Percentiles rank a stretch among this genome's conserved stretches.
These are phyloP conservation scores for Aspergillus puulaauensis DNA, from an alignment of 2,329 filamentous ascomycete genomes.

Conservation along the genomic window DNA sequence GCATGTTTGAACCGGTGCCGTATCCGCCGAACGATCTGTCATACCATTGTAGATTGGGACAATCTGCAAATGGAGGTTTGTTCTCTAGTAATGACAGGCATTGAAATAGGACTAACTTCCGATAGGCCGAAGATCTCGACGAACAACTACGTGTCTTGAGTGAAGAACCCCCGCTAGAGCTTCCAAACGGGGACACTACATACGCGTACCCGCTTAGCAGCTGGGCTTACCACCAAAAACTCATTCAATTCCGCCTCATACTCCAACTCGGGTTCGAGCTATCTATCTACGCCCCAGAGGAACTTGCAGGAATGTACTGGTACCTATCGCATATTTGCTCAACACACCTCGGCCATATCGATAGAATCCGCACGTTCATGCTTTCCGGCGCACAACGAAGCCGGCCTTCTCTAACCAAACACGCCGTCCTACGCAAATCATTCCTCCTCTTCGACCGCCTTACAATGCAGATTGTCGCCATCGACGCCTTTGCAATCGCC, in stretches of 20 bases:
- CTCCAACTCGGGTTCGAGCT: slow-evolving; percentile 93
- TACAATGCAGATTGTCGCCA: slow-evolving; percentile 65
- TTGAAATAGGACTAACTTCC: slow-evolving; percentile 1
- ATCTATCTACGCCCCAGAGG: slow-evolving; percentile 81
- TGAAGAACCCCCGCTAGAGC: slow-evolving; percentile 60
- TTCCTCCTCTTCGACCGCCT: slow-evolving; percentile 58
- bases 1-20: slow-evolving; percentile 89
- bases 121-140: slow-evolving; percentile 67
- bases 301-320: slow-evolving; percentile 87
- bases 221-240: slow-evolving; percentile 88
- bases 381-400: slow-evolving; percentile 33
- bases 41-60: slow-evolving; percentile 81
- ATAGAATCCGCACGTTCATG: slow-evolving; percentile 70
- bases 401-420: slow-evolving; percentile 18
- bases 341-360: slow-evolving; percentile 66
- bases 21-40: slow-evolving; percentile 82
- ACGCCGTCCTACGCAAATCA: slow-evolving; percentile 37
- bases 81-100: not conserved
- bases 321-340: slow-evolving; percentile 74
- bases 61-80: slow-evolving; percentile 72
- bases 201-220: slow-evolving; percentile 75
- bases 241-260: slow-evolving; percentile 83
- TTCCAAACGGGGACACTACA: slow-evolving; percentile 54
- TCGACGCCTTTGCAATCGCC: slow-evolving; percentile 53
- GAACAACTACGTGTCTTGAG: slow-evolving; percentile 62